These are phyloP conservation scores for Ophiostoma himal-ulmi DNA, from an alignment of 2,329 filamentous ascomycete species.

Conservation along the genomic window DNA sequence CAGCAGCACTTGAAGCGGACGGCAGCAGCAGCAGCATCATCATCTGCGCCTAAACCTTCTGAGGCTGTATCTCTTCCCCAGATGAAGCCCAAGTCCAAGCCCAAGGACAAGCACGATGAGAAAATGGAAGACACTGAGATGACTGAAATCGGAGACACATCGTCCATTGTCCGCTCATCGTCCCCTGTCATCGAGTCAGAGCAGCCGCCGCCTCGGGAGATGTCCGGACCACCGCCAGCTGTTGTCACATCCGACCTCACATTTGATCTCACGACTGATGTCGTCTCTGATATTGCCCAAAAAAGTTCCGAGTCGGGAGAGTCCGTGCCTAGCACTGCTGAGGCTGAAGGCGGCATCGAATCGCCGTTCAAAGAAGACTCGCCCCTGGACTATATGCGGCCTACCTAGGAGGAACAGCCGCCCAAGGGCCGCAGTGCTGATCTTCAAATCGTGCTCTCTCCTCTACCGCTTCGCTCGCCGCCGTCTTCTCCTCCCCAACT, in stretches of 20 bases:
- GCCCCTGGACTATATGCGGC: conserved; percentile 13
- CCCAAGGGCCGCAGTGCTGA: neutral
- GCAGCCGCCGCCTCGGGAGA: neutral
- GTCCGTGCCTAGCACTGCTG: neutral
- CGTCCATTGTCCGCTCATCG: conserved; percentile 6
- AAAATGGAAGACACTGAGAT: neutral
- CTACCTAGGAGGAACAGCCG: conserved; percentile 13
- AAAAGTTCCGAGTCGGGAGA: neutral
- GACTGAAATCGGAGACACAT: neutral
- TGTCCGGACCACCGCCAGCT: neutral
- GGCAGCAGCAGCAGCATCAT: neutral
- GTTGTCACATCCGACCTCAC: neutral
- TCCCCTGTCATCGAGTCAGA: conserved; percentile 5
- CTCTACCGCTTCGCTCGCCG: neutral
- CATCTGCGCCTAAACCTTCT: neutral
- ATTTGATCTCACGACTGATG: neutral
- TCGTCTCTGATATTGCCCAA: neutral
- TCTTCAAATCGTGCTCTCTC: neutral
- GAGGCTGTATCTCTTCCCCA: neutral
- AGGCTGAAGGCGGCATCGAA: conserved; percentile 17
- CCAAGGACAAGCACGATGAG: neutral
- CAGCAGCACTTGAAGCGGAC: neutral
- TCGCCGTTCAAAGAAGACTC: conserved; percentile 22
- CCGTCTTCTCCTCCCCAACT: neutral
- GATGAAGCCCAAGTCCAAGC: neutral